phyloP scores from a whole-genome alignment of 73 alveolate genomes.

The Tetrahymena borealis region DNA sequence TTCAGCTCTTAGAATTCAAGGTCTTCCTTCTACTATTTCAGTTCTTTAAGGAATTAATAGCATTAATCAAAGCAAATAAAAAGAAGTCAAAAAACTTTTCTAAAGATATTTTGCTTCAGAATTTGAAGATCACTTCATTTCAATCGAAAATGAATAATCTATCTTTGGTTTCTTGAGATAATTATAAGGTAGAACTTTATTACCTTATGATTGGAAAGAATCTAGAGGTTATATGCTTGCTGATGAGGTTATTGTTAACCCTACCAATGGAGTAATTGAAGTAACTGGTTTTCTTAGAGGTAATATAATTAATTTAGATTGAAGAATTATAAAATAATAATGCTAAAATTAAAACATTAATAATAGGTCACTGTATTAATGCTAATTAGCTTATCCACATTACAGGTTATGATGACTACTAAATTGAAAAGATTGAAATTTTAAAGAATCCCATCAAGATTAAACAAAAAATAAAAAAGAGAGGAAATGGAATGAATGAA shows the following conservation, averaged over 20 bases:
- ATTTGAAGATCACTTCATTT: constrained; percentile 66
- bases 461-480: background rate
- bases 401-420: constrained; percentile 91
- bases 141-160: constrained; percentile 56
- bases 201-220: constrained; percentile 73
- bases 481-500: background rate
- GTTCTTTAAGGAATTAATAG: constrained; percentile 75
- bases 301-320: background rate
- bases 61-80: constrained; percentile 63
- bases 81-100: constrained; percentile 79
- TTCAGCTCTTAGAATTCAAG: constrained; percentile 82
- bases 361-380: constrained; percentile 45
- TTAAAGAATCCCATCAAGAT: background rate
- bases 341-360: no score
- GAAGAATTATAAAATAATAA: no score
- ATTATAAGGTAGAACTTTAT: constrained; percentile 54
- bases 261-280: constrained; percentile 51
- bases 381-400: constrained; percentile 87
- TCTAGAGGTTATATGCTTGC: constrained; percentile 86
- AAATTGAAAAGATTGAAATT: constrained; percentile 15
- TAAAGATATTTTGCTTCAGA: constrained; percentile 86
- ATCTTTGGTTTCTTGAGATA: constrained; percentile 62
- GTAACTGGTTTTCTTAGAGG: constrained; percentile 82
- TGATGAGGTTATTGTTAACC: constrained; percentile 38
- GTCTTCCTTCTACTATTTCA: constrained; percentile 83